A percentile compares a stretch with the other conserved stretches of the same genome.
phyloP scores from a whole-genome alignment of 1,284 basidiomycete genomes.

The Leccinum pachyderme region DNA sequence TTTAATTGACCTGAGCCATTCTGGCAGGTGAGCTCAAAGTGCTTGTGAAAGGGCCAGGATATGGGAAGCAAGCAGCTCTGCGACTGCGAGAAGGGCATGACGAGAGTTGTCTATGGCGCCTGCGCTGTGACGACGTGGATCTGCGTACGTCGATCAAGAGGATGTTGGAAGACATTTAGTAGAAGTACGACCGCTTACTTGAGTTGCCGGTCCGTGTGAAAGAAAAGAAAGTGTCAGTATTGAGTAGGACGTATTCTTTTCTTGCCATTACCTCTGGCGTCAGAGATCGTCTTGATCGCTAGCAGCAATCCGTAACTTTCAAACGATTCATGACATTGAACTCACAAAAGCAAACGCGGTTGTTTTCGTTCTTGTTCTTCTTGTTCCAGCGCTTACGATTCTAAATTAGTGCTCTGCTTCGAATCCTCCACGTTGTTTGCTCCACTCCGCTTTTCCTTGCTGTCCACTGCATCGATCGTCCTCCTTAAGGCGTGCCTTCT shows the following conservation, averaged over 20 bases:
- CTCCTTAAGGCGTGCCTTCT: conserved; percentile 55
- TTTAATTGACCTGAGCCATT: conserved; percentile 6
- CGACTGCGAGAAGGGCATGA: conserved; percentile 64
- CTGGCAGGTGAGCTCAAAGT: conserved; percentile 64
- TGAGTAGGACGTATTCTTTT: too few relatives aligned
- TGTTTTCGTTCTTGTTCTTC: neutral
- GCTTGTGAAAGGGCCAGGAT: conserved; percentile 36
- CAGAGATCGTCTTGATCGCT: conserved; percentile 22
- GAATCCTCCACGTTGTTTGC: conserved; percentile 54
- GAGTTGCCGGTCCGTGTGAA: neutral
- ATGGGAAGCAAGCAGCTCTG: conserved; percentile 39
- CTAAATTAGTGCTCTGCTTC: conserved; percentile 40
- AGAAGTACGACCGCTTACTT: neutral
- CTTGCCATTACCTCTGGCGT: too few relatives aligned
- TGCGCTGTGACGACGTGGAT: conserved; percentile 51
- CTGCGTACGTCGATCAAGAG: conserved; percentile 40
- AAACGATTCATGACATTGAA: conserved; percentile 50
- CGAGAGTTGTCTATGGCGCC: conserved; percentile 69
- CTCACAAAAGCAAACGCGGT: conserved; percentile 29
- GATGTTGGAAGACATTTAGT: conserved; percentile 35
- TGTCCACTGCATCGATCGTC: conserved; percentile 69
- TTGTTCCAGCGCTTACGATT: neutral
- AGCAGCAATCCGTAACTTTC: conserved; percentile 11
- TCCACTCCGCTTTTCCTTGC: conserved; percentile 59
- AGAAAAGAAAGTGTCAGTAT: conserved; percentile 3